Conservation (phyloP, 176 grass and related monocot species). For the Musa acuminata region DNA sequence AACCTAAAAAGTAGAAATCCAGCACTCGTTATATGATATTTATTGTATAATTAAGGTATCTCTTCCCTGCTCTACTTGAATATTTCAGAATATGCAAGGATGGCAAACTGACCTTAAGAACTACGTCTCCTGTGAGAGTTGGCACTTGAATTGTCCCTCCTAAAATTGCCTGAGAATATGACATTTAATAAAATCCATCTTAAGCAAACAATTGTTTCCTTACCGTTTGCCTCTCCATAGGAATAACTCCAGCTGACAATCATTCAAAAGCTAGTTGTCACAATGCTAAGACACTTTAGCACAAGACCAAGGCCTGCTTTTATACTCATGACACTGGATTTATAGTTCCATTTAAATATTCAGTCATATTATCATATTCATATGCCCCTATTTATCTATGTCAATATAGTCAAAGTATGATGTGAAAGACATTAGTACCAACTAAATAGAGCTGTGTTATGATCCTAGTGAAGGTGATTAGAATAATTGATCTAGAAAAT, state of each 20-base stretch:
- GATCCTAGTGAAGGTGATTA: too few relatives aligned
- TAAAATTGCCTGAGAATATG: constrained; percentile 62
- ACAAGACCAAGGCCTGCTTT: too few relatives aligned
- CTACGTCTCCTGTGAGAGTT: constrained; percentile 84
- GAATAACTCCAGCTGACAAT: too few relatives aligned
- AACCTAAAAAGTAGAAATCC: constrained; percentile 36
- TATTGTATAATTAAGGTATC: not conserved
- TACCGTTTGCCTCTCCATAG: too few relatives aligned
- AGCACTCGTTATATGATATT: not conserved
- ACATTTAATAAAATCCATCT: constrained; percentile 18
- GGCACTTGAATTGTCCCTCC: constrained; percentile 69
- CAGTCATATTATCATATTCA: too few relatives aligned
- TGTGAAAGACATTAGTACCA: not conserved
- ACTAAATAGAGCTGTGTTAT: not conserved
- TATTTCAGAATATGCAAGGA: not conserved
- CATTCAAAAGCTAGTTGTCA: too few relatives aligned
- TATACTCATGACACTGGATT: too few relatives aligned
- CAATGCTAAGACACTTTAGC: too few relatives aligned
- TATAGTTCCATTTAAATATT: too few relatives aligned
- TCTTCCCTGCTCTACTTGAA: not conserved
- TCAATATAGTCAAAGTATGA: not conserved
- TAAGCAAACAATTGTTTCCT: not conserved
- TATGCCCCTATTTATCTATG: too few relatives aligned
- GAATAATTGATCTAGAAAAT: too few relatives aligned
- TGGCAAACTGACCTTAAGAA: constrained; percentile 50